Base-by-base conservation (phyloP, 78 protist species). In the Mantamonas sphyraenae region DNA sequence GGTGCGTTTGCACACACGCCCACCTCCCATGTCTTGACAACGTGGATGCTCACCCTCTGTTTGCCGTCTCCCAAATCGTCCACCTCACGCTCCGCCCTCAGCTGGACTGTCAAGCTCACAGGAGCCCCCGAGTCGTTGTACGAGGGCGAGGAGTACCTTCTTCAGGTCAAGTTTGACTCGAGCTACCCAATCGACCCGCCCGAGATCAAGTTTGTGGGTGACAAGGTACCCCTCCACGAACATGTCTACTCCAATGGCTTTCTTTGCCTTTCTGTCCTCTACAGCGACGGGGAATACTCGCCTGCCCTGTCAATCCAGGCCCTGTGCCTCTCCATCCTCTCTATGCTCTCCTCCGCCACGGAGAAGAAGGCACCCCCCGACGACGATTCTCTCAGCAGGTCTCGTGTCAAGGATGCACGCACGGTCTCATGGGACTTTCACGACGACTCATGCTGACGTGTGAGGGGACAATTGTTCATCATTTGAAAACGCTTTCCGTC, bases 181-280 rank as follows among this genome's bases (percentile, higher is more conserved):
- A 58, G 56, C 30, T 74, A 74, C 64, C 79, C 79, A 17, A 8
- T 34, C 20, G 47, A 34, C 60, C 62, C 71, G 42, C 74, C 74
- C 3, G 40, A 40, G 65, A 66, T 69, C 22, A 3, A 10, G 20
- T 74, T 74, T 47, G 17, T 42, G 45, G 59, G 71, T 4, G 43
- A 30, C 16, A 42, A 28, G 30, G 33, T 68, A 7, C 79, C 79
- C 28, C 40, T 64, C 37, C 79, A 74, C 45, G 63, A 33, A 26
- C 79, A 74, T 58, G 40, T 74, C 26, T 74, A 74, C 58, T 43
- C 64, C 5, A 68, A 74, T 58, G 79, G 79, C 43, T 61, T 64
- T 42, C 51, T 74, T 34, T 74, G 79, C 72, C 57, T 74, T 33
- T 64, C 51, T 65, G 55, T 74, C 38, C 72, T 74, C 24, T 74